Evolutionary conservation across 768 basidiomycete genomes (phyloP).

Genomic region (Mycena vulgaris): DNA sequence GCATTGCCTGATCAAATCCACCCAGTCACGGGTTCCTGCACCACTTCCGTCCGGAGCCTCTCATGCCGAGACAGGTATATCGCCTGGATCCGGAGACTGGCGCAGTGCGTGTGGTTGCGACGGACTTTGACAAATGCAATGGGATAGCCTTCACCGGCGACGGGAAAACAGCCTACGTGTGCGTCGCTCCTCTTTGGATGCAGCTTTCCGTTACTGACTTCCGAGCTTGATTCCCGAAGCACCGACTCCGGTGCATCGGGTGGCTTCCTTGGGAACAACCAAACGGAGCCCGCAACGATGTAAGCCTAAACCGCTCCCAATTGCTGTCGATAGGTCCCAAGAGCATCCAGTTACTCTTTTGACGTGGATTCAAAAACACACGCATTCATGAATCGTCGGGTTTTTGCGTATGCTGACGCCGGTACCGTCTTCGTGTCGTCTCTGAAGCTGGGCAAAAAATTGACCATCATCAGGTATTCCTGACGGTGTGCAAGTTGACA

Average conservation of each 20-base stretch:
- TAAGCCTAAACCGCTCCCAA: conserved; percentile 51
- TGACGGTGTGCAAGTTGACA: conserved; percentile 70
- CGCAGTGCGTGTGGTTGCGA: conserved; percentile 79
- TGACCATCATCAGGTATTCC: conserved; percentile 11
- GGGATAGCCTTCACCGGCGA: conserved; percentile 82
- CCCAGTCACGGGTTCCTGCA: conserved; percentile 64
- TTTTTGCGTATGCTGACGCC: conserved; percentile 78
- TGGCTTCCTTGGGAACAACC: conserved; percentile 66
- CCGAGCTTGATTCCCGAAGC: conserved; percentile 46
- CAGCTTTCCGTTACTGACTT: not conserved
- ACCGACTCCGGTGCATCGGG: conserved; percentile 65
- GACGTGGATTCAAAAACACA: conserved; percentile 73
- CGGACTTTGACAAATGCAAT: conserved; percentile 80
- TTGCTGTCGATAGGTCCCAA: too few species aligned
- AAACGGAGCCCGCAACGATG: conserved; percentile 79
- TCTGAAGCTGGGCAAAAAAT: not conserved
- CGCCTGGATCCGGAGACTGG: conserved; percentile 79
- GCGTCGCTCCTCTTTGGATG: not conserved
- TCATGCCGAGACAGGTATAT: conserved; percentile 84
- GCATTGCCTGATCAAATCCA: not conserved
- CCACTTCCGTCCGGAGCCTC: conserved; percentile 75
- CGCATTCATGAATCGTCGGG: conserved; percentile 70
- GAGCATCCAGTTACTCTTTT: conserved; percentile 74
- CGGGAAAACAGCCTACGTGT: conserved; percentile 77
- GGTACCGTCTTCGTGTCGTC: conserved; percentile 42